Conservation (phyloP, 257 asterid species). For the Capsicum rhomboideum region DNA sequence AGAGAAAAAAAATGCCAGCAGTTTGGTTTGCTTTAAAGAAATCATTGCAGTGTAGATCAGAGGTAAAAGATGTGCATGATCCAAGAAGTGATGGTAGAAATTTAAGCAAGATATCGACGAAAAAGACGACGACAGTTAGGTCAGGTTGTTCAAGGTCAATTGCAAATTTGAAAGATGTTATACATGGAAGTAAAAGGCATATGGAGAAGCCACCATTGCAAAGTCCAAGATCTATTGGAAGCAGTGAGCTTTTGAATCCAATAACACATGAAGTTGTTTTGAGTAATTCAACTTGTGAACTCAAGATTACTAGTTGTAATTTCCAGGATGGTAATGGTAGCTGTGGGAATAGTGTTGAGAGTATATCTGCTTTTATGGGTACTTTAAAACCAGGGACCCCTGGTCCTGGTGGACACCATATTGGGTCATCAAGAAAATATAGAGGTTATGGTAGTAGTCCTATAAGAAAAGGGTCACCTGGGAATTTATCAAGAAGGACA, state of each 20-base stretch:
- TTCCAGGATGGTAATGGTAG: conserved; percentile 18
- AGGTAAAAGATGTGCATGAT: conserved; percentile 41
- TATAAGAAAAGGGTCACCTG: conserved; percentile 38
- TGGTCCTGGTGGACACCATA: conserved; percentile 33
- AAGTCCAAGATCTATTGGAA: conserved; percentile 85
- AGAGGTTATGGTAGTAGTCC: conserved; percentile 52
- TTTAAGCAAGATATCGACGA: conserved; percentile 39
- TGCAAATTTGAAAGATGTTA: conserved; percentile 79
- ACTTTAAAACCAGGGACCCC: conserved; percentile 69
- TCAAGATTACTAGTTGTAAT: conserved; percentile 43
- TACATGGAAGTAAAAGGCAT: conserved; percentile 90
- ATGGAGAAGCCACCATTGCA: conserved; percentile 58
- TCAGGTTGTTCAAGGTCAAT: conserved; percentile 90
- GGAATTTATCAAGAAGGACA: conserved; percentile 44
- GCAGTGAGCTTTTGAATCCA: conserved; percentile 76
- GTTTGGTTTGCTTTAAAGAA: conserved; percentile 71
- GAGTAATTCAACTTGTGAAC: conserved; percentile 60
- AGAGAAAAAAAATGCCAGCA: conserved; percentile 50
- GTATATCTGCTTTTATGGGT: conserved; percentile 39
- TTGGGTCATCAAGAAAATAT: conserved; percentile 17
- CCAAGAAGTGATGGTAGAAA: conserved; percentile 27
- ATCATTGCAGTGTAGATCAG: conserved; percentile 66
- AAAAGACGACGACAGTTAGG: conserved; percentile 27
- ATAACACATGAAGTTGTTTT: conserved; percentile 73
- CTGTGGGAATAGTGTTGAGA: conserved; percentile 11